Conservation (phyloP, 768 basidiomycete species). For the Cubamyces lactineus region DNA sequence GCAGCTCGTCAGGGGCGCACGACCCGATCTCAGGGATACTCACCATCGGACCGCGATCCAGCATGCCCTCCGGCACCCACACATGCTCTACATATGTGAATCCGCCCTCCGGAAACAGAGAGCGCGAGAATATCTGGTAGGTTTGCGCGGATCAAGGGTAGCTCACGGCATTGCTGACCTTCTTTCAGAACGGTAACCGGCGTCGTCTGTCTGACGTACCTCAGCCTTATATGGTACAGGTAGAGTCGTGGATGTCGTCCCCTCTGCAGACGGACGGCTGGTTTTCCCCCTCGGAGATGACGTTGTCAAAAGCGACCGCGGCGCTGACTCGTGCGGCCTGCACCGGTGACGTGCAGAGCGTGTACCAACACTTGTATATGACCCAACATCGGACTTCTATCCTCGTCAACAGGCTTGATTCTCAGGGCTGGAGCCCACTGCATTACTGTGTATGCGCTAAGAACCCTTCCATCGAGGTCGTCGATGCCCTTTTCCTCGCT, state of each 20-base stretch:
- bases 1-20: constrained; percentile 69
- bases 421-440: constrained; percentile 71
- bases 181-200: constrained; percentile 11
- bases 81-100: constrained; percentile 73
- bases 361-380: constrained; percentile 35
- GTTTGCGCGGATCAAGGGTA: constrained; percentile 21
- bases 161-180: neutral
- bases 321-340: constrained; percentile 20
- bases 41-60: constrained; percentile 76
- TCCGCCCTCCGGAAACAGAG: constrained; percentile 61
- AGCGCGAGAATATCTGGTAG: constrained; percentile 62
- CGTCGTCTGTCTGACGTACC: constrained; percentile 21
- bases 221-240: constrained; percentile 20
- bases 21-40: constrained; percentile 72
- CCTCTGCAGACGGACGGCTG: constrained; percentile 10
- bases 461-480: constrained; percentile 59
- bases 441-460: constrained; percentile 66
- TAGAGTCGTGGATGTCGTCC: constrained; percentile 11
- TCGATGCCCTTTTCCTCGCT: constrained; percentile 75
- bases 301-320: constrained; percentile 14
- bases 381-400: constrained; percentile 32
- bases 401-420: constrained; percentile 71
- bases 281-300: constrained; percentile 14
- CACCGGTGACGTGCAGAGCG: constrained; percentile 12
- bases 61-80: constrained; percentile 63